A percentile compares a stretch with the other conserved stretches of the same genome.
Conservation (phyloP, 805 yeast species). For the Metschnikowia continentalis region DNA sequence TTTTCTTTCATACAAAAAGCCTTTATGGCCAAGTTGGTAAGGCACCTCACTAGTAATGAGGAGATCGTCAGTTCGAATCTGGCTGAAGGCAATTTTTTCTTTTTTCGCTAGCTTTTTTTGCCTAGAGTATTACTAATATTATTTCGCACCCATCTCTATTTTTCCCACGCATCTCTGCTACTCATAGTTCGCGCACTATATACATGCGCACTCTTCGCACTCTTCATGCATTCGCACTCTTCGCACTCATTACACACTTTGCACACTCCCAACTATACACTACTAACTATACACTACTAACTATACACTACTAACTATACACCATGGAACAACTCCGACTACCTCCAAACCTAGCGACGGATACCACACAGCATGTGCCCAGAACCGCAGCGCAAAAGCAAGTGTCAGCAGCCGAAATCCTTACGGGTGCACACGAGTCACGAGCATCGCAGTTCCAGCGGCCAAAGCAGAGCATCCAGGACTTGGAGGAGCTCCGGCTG, state of each 20-base stretch:
- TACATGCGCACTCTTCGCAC: no score
- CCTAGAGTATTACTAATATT: no score
- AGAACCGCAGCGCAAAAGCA: conserved; percentile 43
- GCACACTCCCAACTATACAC: no score
- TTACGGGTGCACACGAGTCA: conserved; percentile 57
- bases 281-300: no score
- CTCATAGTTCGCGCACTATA: no score
- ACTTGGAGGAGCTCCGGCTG: conserved; percentile 76
- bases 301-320: neutral
- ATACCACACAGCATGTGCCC: neutral
- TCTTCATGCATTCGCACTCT: no score
- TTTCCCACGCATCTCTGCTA: no score
- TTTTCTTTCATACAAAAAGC: neutral
- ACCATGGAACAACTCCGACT: conserved; percentile 10
- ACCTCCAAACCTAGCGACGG: conserved; percentile 13
- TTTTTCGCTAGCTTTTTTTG: no score
- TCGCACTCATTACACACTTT: no score
- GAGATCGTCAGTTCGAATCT: conserved; percentile 9
- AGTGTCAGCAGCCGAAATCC: conserved; percentile 60
- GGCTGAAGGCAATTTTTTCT: conserved; percentile 14
- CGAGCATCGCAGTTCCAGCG: conserved; percentile 35
- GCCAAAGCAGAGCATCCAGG: conserved; percentile 52
- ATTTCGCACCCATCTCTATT: no score
- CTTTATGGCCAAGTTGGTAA: conserved; percentile 21
- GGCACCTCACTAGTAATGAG: no score